Evolutionary conservation across 441 rosid species (phyloP), one percentile per base, ranked within the genome.

Genomic region (Populus hybrid): DNA sequence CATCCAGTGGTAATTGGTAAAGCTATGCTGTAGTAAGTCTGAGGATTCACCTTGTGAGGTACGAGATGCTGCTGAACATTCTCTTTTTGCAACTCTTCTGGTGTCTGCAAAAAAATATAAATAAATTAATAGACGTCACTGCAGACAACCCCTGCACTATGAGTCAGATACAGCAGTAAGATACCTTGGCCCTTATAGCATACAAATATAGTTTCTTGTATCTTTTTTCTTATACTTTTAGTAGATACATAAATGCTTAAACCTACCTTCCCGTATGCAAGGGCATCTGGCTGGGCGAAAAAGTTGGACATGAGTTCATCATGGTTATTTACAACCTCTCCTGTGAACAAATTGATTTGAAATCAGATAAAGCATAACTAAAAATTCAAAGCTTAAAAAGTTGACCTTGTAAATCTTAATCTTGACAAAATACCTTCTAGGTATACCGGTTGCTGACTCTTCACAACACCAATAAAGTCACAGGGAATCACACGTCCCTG

Each of bases 241-340:
- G 8, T 70, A 21, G 10, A 21, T 26, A 36, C 2, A 11, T 20
- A 61, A 69, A 64, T 34, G 64, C 24, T 53, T 11, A 38, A 30
- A 63, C 78, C 78, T 89, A 95, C 99, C 97, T 95, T 95, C 78
- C 98, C 99, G 79, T 87, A 91, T 36, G 99, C 98, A 69, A 95
- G 93, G 69, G 98, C 99, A 90, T 94, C 98, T 30, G 99, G 97
- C 82, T 95, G 97, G 63, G 99, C 99, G 73, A 95, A 95, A 83
- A 95, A 95, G 94, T 95, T 95, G 61, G 98, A 95, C 99, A 94
- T 94, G 81, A 95, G 97, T 85, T 95, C 99, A 68, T 95, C 98
- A 78, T 95, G 99, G 89, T 95, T 95, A 73, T 86, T 94, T 46
- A 94, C 99, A 67, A 89, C 84, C 87, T 95, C 99, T 71, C 94